Evolutionary conservation across 2,329 filamentous ascomycete genomes (phyloP), one percentile per base, ranked within the genome.

Genomic region (Colletotrichum sp.): DNA sequence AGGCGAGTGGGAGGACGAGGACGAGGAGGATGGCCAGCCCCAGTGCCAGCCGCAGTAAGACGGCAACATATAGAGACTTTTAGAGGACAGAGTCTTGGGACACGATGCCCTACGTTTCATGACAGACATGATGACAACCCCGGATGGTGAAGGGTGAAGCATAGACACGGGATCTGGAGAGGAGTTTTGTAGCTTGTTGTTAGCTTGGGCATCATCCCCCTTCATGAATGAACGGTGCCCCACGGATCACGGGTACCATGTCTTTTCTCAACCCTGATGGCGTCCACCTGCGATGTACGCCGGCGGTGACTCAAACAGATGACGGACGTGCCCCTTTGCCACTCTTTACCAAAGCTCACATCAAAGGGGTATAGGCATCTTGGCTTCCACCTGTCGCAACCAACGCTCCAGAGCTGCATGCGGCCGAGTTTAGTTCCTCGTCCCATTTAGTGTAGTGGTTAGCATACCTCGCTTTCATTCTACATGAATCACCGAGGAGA

Each of bases 31-130:
- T 7, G 92, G 89, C 55, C 88, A 88, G 73, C 88, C 94, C 32
- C 94, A 96, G 84, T 96, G 94, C 81, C 92, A 93, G 77, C 92
- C 93, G 73, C 93, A 95, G 88, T 95, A 92, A 88, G 32, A 52
- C 26, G 44, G 9, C 16, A 62, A 44, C 55, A 59, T 60, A 75
- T 72, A 77, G 24, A 71, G 34, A 68, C 32, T 66, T 52, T 71
- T 72, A 77, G 68, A 75, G 30, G 66, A 72, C 68, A 71, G 67
- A 77, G 68, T 57, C 72, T 71, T 72, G 66, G 73, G 44, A 62
- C 76, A 30, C 39, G 65, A 66, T n/a, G 74, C 73, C 73, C 52
- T 60, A 63, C 49, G 34, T 28, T 57, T 74, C 65, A 74, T 71
- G 74, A 77, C 70, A 76, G 63, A 73, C 74, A 73, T 77, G 74